Conservation (phyloP, 805 yeast genomes). For the Suhomyces pyralidae region DNA sequence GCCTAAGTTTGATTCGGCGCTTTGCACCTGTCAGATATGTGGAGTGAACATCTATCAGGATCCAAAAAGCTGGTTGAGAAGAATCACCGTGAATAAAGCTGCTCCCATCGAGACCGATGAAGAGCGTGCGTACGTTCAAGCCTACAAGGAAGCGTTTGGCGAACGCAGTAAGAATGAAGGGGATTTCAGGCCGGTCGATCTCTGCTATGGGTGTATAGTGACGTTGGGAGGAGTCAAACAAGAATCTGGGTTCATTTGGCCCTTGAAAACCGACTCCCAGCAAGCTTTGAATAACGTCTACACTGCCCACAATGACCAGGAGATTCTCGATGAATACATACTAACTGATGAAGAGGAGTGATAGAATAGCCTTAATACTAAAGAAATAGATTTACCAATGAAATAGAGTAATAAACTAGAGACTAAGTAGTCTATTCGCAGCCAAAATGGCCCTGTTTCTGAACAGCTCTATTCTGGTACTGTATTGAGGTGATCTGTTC, state of each 20-base stretch:
- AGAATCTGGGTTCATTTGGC: conserved; percentile 31
- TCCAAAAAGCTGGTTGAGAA: conserved; percentile 64
- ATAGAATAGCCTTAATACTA: neutral
- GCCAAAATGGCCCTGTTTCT: neutral
- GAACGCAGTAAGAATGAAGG: conserved; percentile 14
- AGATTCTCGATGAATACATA: conserved; percentile 46
- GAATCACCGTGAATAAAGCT: conserved; percentile 60
- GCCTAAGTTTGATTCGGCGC: conserved; percentile 31
- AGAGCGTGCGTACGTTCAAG: conserved; percentile 32
- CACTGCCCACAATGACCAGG: conserved; percentile 3
- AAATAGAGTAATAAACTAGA: neutral
- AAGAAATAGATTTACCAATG: neutral
- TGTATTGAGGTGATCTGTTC: neutral
- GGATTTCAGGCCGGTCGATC: conserved; percentile 16
- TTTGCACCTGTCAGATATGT: conserved; percentile 54
- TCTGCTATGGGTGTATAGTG: conserved; percentile 78
- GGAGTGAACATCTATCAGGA: conserved; percentile 49
- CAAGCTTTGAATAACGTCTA: conserved; percentile 8
- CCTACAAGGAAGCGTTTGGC: conserved; percentile 8
- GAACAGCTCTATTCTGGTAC: neutral
- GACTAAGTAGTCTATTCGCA: neutral
- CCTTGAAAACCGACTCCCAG: conserved; percentile 20
- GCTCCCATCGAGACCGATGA: conserved; percentile 44
- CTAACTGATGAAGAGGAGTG: conserved; percentile 30
- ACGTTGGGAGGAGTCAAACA: conserved; percentile 45